Evolutionary conservation across 768 basidiomycete species (phyloP), one percentile per base, ranked within the genome.

Genomic region (Pulveroboletus sp.): DNA sequence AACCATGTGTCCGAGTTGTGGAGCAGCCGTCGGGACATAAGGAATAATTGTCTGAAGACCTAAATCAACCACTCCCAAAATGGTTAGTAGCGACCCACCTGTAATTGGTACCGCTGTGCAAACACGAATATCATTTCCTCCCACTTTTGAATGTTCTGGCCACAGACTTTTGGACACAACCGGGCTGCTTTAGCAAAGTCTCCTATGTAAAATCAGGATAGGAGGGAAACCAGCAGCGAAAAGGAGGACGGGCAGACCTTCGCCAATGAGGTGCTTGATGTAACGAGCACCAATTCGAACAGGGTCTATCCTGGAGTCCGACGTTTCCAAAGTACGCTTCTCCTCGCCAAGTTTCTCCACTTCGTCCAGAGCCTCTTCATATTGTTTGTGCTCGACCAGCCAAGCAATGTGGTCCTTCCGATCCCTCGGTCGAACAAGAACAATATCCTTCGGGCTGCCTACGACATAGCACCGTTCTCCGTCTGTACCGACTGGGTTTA

Each of bases 111-210:
- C 58, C 84, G 80, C 65, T 92, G 82, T 1, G 87, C 88, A 63
- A 95, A 98, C 13, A 80, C 72, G 60, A 96, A 95, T 61, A 97
- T 89, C 89, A 89, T 96, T 58, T 87, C 82, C 63, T 97, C 94
- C 96, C 96, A 99, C n/a, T 80, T 77, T 60, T 83, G 84, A 10
- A 76, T 69, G 58, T 95, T 81, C 39, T 81, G 81, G 4, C 80
- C 85, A 56, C 95, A 88, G 7, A 97, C 91, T 64, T 89, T 93
- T 0, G 91, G 85, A 57, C 83, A 85, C 24, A 96, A 69, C 8
- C 75, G 70, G 0, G 95, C 96, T 1, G 95, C 95, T 60, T 89
- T 89, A 0, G 64, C 70, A 57, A 82, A 97, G 17, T 84, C 74
- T 15, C 73, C 83, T 83, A 51, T 21, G 47, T 21, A n/a, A 27